phyloP scores from a whole-genome alignment of 805 yeast species.

The Torulaspora microellipsoides region DNA sequence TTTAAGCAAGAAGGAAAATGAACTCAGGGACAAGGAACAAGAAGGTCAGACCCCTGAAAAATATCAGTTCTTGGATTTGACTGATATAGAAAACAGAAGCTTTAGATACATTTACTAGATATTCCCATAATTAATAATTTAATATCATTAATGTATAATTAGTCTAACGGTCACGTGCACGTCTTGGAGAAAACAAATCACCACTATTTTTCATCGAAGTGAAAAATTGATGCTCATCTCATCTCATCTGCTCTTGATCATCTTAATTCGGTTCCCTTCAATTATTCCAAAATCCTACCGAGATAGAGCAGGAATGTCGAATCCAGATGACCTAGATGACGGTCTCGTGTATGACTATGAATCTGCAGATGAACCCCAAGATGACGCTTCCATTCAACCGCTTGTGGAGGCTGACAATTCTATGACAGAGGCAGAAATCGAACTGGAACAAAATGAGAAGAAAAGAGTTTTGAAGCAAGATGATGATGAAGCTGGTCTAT shows the following conservation, averaged over 20 bases:
- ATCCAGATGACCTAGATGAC: conserved; percentile 74
- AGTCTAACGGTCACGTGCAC: background rate
- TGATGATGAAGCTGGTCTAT: conserved; percentile 9
- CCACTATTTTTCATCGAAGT: background rate
- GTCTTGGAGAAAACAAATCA: no score
- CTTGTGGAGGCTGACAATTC: conserved; percentile 13
- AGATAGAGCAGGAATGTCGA: conserved; percentile 18
- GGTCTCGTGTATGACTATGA: conserved; percentile 58
- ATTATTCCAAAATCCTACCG: no score
- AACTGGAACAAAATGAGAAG: conserved; percentile 18
- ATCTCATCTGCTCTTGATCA: conserved; percentile 1
- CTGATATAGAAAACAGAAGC: conserved; percentile 53
- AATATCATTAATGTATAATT: background rate
- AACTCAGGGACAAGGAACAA: conserved; percentile 41
- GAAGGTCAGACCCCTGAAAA: conserved; percentile 33
- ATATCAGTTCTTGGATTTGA: conserved; percentile 50
- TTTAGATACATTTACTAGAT: conserved; percentile 48
- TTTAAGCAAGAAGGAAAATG: conserved; percentile 47
- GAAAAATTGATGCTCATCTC: conserved; percentile 10
- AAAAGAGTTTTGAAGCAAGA: conserved; percentile 33
- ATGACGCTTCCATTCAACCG: conserved; percentile 19
- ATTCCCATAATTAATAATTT: background rate
- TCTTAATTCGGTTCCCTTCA: no score
- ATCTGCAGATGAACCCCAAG: conserved; percentile 35
- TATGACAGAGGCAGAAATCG: conserved; percentile 9